These are phyloP conservation scores for Geotrichum australiense DNA, from an alignment of 1,139 yeast species.

Conservation along the genomic window DNA sequence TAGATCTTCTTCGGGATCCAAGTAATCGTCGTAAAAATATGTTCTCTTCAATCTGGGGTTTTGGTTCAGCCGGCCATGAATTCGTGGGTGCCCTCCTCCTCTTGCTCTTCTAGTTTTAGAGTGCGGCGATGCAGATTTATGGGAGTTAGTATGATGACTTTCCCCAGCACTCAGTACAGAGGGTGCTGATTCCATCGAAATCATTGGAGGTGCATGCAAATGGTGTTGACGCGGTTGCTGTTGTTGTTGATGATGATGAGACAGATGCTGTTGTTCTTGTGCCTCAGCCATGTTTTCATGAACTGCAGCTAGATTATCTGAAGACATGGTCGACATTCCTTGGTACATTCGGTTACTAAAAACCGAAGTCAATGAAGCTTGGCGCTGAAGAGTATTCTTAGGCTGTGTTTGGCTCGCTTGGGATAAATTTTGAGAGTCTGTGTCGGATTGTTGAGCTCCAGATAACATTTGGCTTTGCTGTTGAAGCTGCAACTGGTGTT, in stretches of 20 bases:
- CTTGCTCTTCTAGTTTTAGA: not conserved
- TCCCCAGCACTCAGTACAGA: conserved; percentile 6
- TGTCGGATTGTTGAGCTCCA: not conserved
- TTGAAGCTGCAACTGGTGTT: conserved; percentile 13
- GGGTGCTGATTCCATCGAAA: conserved; percentile 7
- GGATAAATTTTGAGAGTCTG: too few species aligned
- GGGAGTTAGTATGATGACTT: not conserved
- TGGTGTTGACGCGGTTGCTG: not conserved
- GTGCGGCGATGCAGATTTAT: not conserved
- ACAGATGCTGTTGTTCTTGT: not conserved
- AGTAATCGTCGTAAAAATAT: conserved; percentile 25
- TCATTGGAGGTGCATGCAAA: not conserved
- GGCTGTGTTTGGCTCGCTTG: conserved; percentile 11
- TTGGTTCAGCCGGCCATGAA: not conserved
- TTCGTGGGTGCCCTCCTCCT: not conserved
- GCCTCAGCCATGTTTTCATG: not conserved
- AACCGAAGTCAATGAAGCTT: conserved; percentile 8
- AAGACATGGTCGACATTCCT: conserved; percentile 1
- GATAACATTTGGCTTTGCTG: conserved; percentile 15
- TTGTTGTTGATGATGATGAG: not conserved
- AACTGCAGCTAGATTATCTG: conserved; percentile 7
- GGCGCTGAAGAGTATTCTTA: conserved; percentile 16
- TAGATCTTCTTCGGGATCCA: conserved; percentile 28
- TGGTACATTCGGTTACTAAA: conserved; percentile 4
- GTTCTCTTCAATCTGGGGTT: conserved; percentile 11